A percentile compares a stretch with the other conserved stretches of the same genome.
These are phyloP conservation scores for Adansonia madagascariensis DNA, from an alignment of 441 rosid species.

Conservation along the genomic window DNA sequence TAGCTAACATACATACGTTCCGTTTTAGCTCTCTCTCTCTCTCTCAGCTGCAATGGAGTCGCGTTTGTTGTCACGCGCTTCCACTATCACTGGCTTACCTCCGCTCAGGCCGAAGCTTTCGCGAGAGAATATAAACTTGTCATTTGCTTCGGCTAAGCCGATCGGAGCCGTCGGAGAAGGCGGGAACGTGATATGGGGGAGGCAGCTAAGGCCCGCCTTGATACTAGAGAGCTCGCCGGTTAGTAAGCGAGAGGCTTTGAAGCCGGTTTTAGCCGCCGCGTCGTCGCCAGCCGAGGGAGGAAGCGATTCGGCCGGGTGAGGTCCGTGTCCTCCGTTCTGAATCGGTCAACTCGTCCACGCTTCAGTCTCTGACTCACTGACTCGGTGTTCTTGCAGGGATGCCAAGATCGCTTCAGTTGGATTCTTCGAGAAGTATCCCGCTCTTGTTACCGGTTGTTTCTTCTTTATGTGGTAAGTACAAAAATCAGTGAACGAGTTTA, in stretches of 20 bases:
- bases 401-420: slow-evolving; percentile 62
- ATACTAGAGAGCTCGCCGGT: slow-evolving; percentile 53
- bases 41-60: slow-evolving; percentile 63
- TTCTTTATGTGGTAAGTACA: slow-evolving; percentile 88
- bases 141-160: slow-evolving; percentile 46
- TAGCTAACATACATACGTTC: slow-evolving; percentile 24
- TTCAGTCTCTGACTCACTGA: slow-evolving; percentile 38
- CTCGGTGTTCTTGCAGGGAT: slow-evolving; percentile 46
- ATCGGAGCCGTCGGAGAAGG: slow-evolving; percentile 68
- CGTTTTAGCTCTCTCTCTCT: slow-evolving; percentile 19
- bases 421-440: slow-evolving; percentile 70
- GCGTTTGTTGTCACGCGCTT: slow-evolving; percentile 72
- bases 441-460: slow-evolving; percentile 83
- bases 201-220: slow-evolving; percentile 74
- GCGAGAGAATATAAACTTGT: slow-evolving; percentile 36
- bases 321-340: slow-evolving; percentile 66
- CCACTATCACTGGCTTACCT: slow-evolving; percentile 49
- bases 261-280: slow-evolving; percentile 60
- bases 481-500: neutral
- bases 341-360: slow-evolving; percentile 28
- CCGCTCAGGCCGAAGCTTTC: slow-evolving; percentile 42
- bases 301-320: slow-evolving; percentile 94
- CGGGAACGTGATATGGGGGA: slow-evolving; percentile 76
- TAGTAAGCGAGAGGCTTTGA: slow-evolving; percentile 41
- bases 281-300: slow-evolving; percentile 69